Conservation (phyloP, 108 stramenopile genomes). For the Aurantiochytrium sp. region DNA sequence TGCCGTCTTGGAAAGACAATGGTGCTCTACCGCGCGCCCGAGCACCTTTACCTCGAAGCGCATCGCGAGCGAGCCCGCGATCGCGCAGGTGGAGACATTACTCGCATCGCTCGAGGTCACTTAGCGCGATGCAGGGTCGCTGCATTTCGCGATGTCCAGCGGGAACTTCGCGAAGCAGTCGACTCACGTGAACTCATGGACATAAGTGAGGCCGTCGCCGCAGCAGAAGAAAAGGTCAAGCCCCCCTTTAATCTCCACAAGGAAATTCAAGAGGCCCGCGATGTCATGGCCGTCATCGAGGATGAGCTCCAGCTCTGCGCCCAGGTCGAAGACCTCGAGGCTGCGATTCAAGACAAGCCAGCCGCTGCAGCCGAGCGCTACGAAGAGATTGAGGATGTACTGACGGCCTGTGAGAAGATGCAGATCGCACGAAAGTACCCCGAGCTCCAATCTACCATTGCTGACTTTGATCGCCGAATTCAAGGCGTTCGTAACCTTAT, state of each 20-base stretch:
- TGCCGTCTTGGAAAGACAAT: constrained; percentile 13
- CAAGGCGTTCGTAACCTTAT: neutral
- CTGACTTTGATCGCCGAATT: neutral
- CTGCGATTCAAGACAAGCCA: neutral
- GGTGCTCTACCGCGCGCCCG: constrained; percentile 19
- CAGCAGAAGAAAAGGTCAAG: neutral
- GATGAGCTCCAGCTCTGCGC: neutral
- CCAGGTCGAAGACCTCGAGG: neutral
- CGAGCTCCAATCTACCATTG: neutral
- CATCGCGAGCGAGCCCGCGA: neutral
- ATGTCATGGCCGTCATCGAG: neutral
- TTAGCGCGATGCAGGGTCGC: neutral
- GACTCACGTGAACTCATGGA: neutral
- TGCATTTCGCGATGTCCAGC: neutral
- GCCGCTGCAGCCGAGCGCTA: neutral
- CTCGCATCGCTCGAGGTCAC: neutral
- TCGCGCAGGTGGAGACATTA: neutral
- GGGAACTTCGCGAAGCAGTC: neutral
- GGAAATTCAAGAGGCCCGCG: neutral
- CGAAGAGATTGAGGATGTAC: neutral
- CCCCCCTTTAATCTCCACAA: neutral
- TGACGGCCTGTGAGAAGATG: neutral
- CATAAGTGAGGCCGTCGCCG: neutral
- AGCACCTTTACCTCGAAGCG: neutral
- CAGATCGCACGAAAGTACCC: neutral